Conservation (phyloP, 202 grass and related monocot species). For the Setaria viridis region DNA sequence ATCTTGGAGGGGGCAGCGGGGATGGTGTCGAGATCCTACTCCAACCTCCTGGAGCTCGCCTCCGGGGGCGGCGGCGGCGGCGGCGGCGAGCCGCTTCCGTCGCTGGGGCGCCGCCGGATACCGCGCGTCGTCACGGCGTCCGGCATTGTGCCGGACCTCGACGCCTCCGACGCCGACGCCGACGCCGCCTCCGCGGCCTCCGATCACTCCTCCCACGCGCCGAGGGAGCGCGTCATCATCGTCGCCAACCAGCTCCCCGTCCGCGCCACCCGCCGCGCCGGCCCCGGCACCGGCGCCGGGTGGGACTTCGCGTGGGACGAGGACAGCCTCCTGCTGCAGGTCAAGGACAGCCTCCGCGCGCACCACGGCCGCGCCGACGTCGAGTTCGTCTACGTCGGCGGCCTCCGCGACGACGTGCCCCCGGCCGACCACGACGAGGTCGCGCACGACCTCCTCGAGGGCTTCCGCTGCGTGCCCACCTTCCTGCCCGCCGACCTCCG, state of each 20-base stretch:
- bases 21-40: constrained; percentile 94
- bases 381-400: constrained; percentile 84
- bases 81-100: constrained; percentile 45
- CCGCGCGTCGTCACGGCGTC: constrained; percentile 78
- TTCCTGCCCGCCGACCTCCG: constrained; percentile 76
- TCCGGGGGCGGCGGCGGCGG: constrained; percentile 50
- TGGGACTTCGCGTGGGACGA: constrained; percentile 83
- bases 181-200: constrained; percentile 52
- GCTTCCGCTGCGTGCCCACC: constrained; percentile 80
- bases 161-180: constrained; percentile 56
- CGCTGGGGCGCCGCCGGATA: constrained; percentile 61
- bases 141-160: constrained; percentile 88
- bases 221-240: constrained; percentile 79
- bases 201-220: constrained; percentile 55
- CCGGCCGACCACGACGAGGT: constrained; percentile 72
- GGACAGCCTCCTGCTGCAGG: constrained; percentile 84
- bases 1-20: constrained; percentile 15
- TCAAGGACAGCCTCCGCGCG: constrained; percentile 68
- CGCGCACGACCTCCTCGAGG: constrained; percentile 66
- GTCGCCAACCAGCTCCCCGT: constrained; percentile 96
- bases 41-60: constrained; percentile 86
- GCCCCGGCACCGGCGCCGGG: constrained; percentile 4
- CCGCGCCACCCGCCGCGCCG: constrained; percentile 45
- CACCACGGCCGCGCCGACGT: constrained; percentile 65
- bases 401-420: constrained; percentile 77